These are phyloP conservation scores for Schwanniomyces pseudopolymorphus DNA, from an alignment of 805 yeast species.

Conservation along the genomic window DNA sequence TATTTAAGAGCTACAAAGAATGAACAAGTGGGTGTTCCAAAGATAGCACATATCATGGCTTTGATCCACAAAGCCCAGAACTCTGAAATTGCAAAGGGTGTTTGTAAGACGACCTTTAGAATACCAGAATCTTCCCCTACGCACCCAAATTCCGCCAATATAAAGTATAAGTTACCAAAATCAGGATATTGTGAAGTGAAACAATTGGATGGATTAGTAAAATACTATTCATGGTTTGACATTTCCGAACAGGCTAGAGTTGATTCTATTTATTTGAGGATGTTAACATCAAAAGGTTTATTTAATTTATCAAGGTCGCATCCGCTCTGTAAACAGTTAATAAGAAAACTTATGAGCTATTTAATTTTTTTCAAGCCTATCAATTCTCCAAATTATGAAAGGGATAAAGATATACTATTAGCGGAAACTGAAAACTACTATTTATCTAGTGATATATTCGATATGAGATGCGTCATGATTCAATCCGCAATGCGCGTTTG, in stretches of 20 bases:
- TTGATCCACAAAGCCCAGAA: constrained; percentile 29
- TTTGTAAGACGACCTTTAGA: constrained; percentile 15
- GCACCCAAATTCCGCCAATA: constrained; percentile 27
- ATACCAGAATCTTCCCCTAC: constrained; percentile 25
- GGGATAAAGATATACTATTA: constrained; percentile 14
- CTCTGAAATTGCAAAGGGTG: constrained; percentile 25
- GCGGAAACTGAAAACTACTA: constrained; percentile 26
- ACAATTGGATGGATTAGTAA: constrained; percentile 1
- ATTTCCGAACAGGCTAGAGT: constrained; percentile 47
- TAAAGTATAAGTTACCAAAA: constrained; percentile 16
- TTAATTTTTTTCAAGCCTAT: constrained; percentile 24
- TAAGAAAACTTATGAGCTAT: constrained; percentile 17
- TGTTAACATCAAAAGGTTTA: constrained; percentile 33
- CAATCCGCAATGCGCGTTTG: constrained; percentile 27
- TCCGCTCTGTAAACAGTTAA: constrained; percentile 24
- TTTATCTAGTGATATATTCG: constrained; percentile 23
- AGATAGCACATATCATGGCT: constrained; percentile 30
- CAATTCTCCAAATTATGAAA: constrained; percentile 6
- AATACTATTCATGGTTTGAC: constrained; percentile 50
- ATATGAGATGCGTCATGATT: constrained; percentile 32
- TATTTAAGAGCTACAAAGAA: constrained; percentile 15
- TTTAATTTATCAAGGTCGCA: constrained; percentile 34
- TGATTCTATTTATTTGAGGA: constrained; percentile 32
- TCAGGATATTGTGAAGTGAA: constrained; percentile 19
- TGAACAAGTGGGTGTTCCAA: constrained; percentile 15